A percentile compares a stretch with the other conserved stretches of the same genome.
Conservation (phyloP, 441 rosid species). For the Jatropha podagrica region DNA sequence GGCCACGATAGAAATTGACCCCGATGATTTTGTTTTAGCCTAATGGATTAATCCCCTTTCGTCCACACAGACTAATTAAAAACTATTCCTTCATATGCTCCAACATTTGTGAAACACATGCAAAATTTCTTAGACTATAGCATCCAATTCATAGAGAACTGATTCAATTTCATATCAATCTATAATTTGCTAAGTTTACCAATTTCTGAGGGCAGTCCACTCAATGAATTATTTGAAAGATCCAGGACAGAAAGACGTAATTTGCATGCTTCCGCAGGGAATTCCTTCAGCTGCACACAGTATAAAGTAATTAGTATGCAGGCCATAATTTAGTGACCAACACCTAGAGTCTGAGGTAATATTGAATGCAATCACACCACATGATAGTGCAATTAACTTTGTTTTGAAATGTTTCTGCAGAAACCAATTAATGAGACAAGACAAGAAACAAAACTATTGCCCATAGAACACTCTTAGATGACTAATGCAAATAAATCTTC, state of each 20-base stretch:
- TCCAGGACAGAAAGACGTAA: conserved; percentile 75
- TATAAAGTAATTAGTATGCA: conserved; percentile 25
- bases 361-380: background rate
- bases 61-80: background rate
- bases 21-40: background rate
- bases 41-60: background rate
- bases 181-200: conserved; percentile 53
- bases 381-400: background rate
- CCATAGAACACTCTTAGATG: background rate
- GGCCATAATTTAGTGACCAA: background rate
- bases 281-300: conserved; percentile 75
- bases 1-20: background rate
- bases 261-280: conserved; percentile 76
- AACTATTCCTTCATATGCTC: background rate
- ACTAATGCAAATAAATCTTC: background rate
- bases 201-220: conserved; percentile 83
- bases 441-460: background rate
- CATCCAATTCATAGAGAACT: conserved; percentile 7
- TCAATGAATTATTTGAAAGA: conserved; percentile 89
- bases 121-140: conserved; percentile 12
- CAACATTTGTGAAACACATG: background rate
- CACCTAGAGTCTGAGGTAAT: background rate
- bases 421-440: background rate
- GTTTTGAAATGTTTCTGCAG: background rate
- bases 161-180: conserved; percentile 16